Base-by-base conservation (phyloP, 306 rosid genomes). In the Arachis hypogaea region DNA sequence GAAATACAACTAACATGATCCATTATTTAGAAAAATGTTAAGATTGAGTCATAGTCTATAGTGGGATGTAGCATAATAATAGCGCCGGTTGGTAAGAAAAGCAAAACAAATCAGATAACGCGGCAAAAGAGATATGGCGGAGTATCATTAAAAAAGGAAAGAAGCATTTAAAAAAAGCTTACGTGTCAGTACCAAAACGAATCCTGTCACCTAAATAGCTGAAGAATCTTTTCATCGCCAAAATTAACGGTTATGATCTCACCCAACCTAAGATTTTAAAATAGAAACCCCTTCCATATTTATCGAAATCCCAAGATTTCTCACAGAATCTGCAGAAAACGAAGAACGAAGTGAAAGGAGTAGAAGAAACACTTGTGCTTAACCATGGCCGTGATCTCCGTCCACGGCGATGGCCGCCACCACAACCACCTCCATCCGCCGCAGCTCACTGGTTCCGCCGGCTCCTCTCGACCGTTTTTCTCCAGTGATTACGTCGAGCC, bases 381-480 rank as follows among this genome's bases (percentile, higher is more conserved):
- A 46, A 6, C 2, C 62, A 50, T 50, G 4, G 18, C 59, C 79
- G 86, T 93, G 93, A 87, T 93, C 75, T 80, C 98, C 40, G 93
- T 88, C 42, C 89, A 87, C 58, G 95, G 93, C 67, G 97, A 88
- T 50, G 88, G 74, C 45, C 88, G 80, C 49, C 85, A 63, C 73
- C 87, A 65, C 61, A 87, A 81, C 63, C 83, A 79, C 51, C 81
- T 68, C 70, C 88, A 69, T 60, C 92, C 77, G 79, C 80, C 78
- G 5, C 81, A 66, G 82, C 77, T 80, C 22, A 9, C 68, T 0
- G 87, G 81, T 4, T 69, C 78, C 8, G 63, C 76, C 46, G 81
- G 61, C 62, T 52, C 66, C 6, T 63, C 84, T 38, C 82, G 87
- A 12, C 66, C 18, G 7, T 63, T 40, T 66, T 72, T 76, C 72